Evolutionary conservation across 345 rosid species (phyloP).

Genomic region (Lepidium didymum): DNA sequence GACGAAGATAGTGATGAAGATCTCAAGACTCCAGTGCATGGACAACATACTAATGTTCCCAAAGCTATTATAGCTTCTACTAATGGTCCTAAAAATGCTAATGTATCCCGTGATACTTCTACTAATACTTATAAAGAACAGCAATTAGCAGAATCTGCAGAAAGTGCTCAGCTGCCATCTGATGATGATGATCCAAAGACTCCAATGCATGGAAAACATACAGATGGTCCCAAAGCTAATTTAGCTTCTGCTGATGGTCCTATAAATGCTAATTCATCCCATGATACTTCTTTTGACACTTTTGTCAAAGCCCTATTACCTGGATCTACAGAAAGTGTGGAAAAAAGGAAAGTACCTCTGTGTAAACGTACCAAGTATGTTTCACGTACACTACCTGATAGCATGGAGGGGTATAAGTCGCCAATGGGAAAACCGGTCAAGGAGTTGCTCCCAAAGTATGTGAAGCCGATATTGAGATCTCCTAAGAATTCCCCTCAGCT

Average conservation of each 20-base stretch:
- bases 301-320: conserved; percentile 9
- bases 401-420: conserved; percentile 25
- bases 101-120: conserved; percentile 24
- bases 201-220: conserved; percentile 67
- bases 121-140: conserved; percentile 2
- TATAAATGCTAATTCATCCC: conserved; percentile 28
- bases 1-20: conserved; percentile 60
- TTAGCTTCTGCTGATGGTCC: conserved; percentile 26
- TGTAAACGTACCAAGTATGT: conserved; percentile 26
- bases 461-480: conserved; percentile 36
- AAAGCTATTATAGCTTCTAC: conserved; percentile 28
- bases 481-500: conserved; percentile 47
- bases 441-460: conserved; percentile 25
- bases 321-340: conserved; percentile 22
- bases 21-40: conserved; percentile 85
- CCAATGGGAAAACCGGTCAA: conserved; percentile 36
- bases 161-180: conserved; percentile 38
- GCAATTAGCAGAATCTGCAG: conserved; percentile 9
- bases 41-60: conserved; percentile 35
- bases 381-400: conserved; percentile 27
- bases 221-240: conserved; percentile 30
- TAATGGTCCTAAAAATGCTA: conserved; percentile 30
- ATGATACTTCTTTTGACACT: conserved; percentile 12
- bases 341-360: conserved; percentile 27
- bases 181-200: conserved; percentile 75